Evolutionary conservation across 1,284 basidiomycete genomes (phyloP), one percentile per base, ranked within the genome.

Genomic region (Gymnopus androsaceus): DNA sequence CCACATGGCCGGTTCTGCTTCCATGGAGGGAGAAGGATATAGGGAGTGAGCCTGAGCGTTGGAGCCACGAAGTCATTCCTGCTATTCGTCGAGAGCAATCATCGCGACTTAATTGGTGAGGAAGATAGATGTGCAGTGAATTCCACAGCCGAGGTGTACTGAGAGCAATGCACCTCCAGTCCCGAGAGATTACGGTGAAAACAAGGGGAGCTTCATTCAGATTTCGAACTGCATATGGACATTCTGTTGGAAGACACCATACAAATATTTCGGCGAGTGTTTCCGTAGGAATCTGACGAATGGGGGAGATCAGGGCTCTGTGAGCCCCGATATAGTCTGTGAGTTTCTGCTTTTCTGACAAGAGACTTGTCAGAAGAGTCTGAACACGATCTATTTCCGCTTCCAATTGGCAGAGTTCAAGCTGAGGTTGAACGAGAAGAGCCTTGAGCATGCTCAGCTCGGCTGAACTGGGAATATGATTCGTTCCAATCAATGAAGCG

Each of bases 201-300:
- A 70, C 59, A 14, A 71, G 58, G 5, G 65, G 66, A 11, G 66
- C 59, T 33, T 33, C 14, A 33, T 6, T 33, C 7, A 33, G 31
- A 33, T 33, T 14, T 14, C 31, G 31, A 14, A 33, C 7, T 14
- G 7, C 31, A 33, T 33, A 33, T 14, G 31, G 31, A 6, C 7
- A 14, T 6, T 33, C 31, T 15, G 46, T n/a, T n/a, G 46, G 46
- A 15, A 48, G 27, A 31, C 46, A 48, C 6, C n/a, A 27, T 4
- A 48, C 6, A 28, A 48, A 48, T n/a, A 48, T 48, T 36, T 72
- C 67, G 4, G 69, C 64, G 4, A 75, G 58, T 19, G 75, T 59
- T 53, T 78, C 76, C 15, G 69, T 65, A 4, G 75, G 74, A 33
- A n/a, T n/a, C n/a, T n/a, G n/a, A n/a, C n/a, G n/a, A n/a, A n/a